Base-by-base conservation (phyloP, 495 filamentous ascomycete genomes). In the Cercophora newfieldiana region DNA sequence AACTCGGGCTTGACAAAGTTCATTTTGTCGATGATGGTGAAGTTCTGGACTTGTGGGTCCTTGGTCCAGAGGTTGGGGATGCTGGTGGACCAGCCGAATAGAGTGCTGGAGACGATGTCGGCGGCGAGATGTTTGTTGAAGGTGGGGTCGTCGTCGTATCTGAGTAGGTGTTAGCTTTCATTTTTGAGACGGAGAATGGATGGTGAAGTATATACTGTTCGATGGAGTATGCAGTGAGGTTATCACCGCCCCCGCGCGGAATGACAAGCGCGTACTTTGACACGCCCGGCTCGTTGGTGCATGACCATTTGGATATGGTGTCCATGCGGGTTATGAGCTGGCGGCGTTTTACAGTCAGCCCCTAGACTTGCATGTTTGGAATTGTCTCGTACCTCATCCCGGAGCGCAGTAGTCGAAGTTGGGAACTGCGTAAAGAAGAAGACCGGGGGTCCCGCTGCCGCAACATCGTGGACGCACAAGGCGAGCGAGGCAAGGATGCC, bases 1-100 rank as follows among this genome's bases (percentile, higher is more conserved):
- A 65, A 65, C 55, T 65, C 63, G 54, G 63, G 56, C 47, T 60
- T 59, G 55, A 54, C 33, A 22, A 59, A 65, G 63, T 31, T 65
- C 55, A 25, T 28, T 33, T 44, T 29, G 55, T 51, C 28, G 55
- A 60, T 31, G 12, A 65, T 37, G 33, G 63, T 65, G 24, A 65
- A 60, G 37, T 65, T 65, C 25, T 65, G 63, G 44, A 65, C 63
- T 33, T 28, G n/a, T 31, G 54, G 63, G 28, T 65, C 37, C 1
- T 59, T 50, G 1, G 54, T 5, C 54, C 44, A 59, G 2, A 65
- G 31, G 63, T 65, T 65, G 2, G 63, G 53, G 4, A n/a, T 65
- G 63, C 6, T 24, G 25, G n/a, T 54, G 47, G 61, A 54, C 61
- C 61, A 63, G 25, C 31, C 19, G 51, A 64, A 49, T 1, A 64